Conservation (phyloP, 805 yeast species). For the Metschnikowia sp. region DNA sequence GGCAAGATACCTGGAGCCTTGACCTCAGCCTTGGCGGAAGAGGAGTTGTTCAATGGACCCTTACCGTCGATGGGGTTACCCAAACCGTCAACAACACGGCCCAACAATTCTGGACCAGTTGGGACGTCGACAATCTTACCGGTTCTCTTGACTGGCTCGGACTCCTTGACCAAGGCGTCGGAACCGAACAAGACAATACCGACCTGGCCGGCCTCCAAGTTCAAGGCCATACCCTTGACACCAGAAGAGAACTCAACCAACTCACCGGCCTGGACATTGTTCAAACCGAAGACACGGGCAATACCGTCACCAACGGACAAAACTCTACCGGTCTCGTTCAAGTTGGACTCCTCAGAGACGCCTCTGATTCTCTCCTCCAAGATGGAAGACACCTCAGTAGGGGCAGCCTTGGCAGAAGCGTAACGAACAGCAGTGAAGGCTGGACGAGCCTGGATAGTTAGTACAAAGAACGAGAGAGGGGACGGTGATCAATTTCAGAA, state of each 20-base stretch:
- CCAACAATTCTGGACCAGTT: conserved; percentile 96
- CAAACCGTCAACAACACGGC: conserved; percentile 99
- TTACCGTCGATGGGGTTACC: conserved; percentile 99
- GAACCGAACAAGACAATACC: conserved; percentile 99
- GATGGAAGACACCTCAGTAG: conserved; percentile 98
- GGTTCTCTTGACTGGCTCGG: conserved; percentile 99
- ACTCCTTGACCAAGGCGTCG: conserved; percentile 97
- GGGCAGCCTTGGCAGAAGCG: conserved; percentile 96
- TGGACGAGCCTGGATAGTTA: conserved; percentile 66
- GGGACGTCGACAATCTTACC: conserved; percentile 99
- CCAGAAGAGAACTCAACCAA: conserved; percentile 98
- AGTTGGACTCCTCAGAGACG: conserved; percentile 94
- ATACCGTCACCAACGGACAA: conserved; percentile 99
- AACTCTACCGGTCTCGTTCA: conserved; percentile 99
- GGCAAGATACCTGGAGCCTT: conserved; percentile 99
- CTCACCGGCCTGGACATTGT: conserved; percentile 99
- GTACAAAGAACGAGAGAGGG: conserved; percentile 15
- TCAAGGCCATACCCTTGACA: conserved; percentile 99
- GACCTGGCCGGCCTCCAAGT: conserved; percentile 99
- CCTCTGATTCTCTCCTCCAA: conserved; percentile 99
- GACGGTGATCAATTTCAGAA: too few relatives aligned
- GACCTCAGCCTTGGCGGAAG: conserved; percentile 92
- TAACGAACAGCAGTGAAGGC: conserved; percentile 68
- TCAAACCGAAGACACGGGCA: conserved; percentile 99
- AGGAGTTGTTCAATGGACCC: conserved; percentile 90